These are phyloP conservation scores for Xylaria hypoxylon DNA, from an alignment of 2,329 filamentous ascomycete genomes.

Conservation along the genomic window DNA sequence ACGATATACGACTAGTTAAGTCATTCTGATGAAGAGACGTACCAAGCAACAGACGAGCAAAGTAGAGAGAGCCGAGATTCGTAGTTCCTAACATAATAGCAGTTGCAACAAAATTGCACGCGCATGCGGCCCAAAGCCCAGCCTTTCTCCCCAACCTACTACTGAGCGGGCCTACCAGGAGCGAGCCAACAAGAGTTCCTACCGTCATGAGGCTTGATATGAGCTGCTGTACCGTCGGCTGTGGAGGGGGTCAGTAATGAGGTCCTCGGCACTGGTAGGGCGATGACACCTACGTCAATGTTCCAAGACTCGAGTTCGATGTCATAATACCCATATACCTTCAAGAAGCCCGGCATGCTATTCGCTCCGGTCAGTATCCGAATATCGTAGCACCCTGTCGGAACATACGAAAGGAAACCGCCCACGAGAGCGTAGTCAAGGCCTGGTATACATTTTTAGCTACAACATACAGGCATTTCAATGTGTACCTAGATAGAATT, in stretches of 20 bases:
- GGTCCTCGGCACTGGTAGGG: neutral
- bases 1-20: neutral
- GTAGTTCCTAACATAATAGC: conserved; percentile 50
- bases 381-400: neutral
- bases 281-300: conserved; percentile 43
- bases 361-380: neutral
- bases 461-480: neutral
- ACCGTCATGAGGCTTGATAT: conserved; percentile 53
- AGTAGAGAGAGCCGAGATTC: conserved; percentile 48
- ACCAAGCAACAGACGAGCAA: conserved; percentile 50
- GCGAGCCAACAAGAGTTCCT: conserved; percentile 50
- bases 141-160: conserved; percentile 43
- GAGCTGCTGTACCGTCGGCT: conserved; percentile 52
- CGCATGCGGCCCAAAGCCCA: conserved; percentile 47
- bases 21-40: neutral
- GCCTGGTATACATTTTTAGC: conserved; percentile 34
- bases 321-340: conserved; percentile 52
- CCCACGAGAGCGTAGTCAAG: conserved; percentile 52
- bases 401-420: conserved; percentile 49
- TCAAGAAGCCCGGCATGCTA: conserved; percentile 52
- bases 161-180: conserved; percentile 47
- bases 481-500: neutral
- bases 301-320: conserved; percentile 44
- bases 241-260: conserved; percentile 8
- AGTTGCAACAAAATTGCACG: conserved; percentile 48